Conservation (phyloP, 2,329 filamentous ascomycete genomes). For the Graphiopsis chlorocephala region DNA sequence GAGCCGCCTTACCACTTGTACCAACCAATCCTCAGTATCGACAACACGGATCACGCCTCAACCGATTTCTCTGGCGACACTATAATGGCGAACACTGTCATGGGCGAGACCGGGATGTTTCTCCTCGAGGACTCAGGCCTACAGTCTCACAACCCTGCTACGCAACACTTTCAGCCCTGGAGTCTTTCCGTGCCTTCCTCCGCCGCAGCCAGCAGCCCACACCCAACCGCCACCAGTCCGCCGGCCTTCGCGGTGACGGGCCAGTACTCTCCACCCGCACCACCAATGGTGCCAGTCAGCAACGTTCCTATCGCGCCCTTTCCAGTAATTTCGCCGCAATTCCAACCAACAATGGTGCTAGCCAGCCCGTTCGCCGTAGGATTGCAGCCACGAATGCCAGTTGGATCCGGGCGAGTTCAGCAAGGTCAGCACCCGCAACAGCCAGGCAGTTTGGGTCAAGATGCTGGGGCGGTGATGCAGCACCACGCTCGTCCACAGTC, state of each 20-base stretch:
- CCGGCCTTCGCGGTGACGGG: conserved; percentile 18
- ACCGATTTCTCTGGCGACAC: conserved; percentile 34
- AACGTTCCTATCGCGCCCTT: conserved; percentile 34
- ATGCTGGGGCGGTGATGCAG: conserved; percentile 13
- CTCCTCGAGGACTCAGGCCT: conserved; percentile 47
- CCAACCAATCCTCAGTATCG: conserved; percentile 9
- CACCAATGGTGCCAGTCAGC: conserved; percentile 27
- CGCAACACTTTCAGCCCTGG: conserved; percentile 12
- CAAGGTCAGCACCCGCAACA: neutral
- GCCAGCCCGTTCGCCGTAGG: conserved; percentile 25
- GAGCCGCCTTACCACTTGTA: conserved; percentile 12
- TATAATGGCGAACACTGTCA: conserved; percentile 47
- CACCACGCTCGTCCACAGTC: conserved; percentile 16
- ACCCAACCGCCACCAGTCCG: conserved; percentile 22
- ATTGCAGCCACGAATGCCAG: conserved; percentile 28
- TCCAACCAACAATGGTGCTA: conserved; percentile 15
- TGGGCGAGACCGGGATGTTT: conserved; percentile 49
- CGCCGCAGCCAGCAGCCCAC: conserved; percentile 12
- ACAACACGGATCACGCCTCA: neutral
- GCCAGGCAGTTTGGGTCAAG: neutral
- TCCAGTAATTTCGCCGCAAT: conserved; percentile 29
- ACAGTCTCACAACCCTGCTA: conserved; percentile 30
- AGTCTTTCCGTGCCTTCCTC: conserved; percentile 5
- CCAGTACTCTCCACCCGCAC: neutral
- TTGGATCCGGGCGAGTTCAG: neutral